A percentile compares a stretch with the other conserved stretches of the same genome.
These are phyloP conservation scores for Fagopyrum tataricum DNA, from an alignment of 148 eudicot species.

Conservation along the genomic window DNA sequence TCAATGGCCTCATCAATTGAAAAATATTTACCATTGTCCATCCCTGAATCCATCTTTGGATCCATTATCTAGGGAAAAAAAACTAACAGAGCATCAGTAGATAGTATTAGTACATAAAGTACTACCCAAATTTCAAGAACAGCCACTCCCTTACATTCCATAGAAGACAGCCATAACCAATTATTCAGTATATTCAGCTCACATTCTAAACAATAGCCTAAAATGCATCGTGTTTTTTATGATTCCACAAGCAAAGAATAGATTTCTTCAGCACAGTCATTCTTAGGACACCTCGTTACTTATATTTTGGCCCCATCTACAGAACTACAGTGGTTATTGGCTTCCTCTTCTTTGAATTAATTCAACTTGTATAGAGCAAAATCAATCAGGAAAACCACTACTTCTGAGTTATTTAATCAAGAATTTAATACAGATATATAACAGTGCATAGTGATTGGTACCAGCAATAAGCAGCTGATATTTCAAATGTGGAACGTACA, in stretches of 20 bases:
- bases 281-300: neutral
- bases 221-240: neutral
- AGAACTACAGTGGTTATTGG: neutral
- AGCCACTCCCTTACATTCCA: neutral
- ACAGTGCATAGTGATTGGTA: neutral
- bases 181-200: neutral
- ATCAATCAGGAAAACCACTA: neutral
- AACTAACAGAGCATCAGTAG: neutral
- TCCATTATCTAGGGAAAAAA: constrained; percentile 72
- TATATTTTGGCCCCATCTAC: neutral
- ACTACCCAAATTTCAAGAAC: neutral
- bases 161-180: neutral
- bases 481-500: neutral
- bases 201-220: neutral
- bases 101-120: neutral
- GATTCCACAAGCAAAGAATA: neutral
- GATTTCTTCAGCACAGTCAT: neutral
- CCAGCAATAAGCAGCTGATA: neutral
- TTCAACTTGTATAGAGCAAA: neutral
- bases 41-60: constrained; percentile 99
- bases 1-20: constrained; percentile 96
- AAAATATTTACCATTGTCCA: constrained; percentile 60
- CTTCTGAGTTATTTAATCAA: neutral
- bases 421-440: neutral
- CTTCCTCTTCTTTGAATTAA: neutral